Conservation (phyloP, 371 early-diverging fungal genomes). For the Apophysomyces sp. region DNA sequence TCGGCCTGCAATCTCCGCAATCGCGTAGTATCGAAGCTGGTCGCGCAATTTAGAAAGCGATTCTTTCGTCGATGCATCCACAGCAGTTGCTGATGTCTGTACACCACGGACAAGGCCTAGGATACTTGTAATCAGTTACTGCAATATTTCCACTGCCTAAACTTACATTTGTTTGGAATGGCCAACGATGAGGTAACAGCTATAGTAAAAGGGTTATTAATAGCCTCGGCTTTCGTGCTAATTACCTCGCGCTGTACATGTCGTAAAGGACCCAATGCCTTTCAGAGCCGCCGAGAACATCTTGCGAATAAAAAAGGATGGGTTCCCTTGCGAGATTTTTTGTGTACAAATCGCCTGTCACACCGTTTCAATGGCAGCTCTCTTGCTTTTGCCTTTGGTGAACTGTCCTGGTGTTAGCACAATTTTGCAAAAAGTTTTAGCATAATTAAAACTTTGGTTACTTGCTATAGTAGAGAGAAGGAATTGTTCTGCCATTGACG, state of each 20-base stretch:
- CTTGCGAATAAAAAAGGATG: background rate
- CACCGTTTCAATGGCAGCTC: too few species aligned
- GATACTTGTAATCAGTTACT: background rate
- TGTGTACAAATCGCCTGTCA: background rate
- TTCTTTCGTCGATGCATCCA: constrained; percentile 17
- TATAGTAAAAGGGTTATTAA: background rate
- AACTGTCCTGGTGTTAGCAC: too few species aligned
- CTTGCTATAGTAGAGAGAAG: too few species aligned
- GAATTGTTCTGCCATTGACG: too few species aligned
- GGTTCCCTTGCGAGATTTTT: background rate
- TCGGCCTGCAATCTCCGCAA: constrained; percentile 86
- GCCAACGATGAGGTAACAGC: background rate
- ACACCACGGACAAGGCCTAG: constrained; percentile 12
- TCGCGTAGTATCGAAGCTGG: constrained; percentile 75
- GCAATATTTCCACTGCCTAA: background rate
- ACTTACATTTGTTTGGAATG: constrained; percentile 6
- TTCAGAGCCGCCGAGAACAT: constrained; percentile 23
- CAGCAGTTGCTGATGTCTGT: constrained; percentile 9
- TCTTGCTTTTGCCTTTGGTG: too few species aligned
- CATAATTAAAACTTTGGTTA: too few species aligned
- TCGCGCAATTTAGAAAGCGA: constrained; percentile 49
- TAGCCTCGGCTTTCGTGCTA: background rate
- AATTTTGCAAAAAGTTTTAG: too few species aligned
- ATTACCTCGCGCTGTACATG: constrained; percentile 16
- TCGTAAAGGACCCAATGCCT: constrained; percentile 16